Evolutionary conservation across 164 flowering plant species (phyloP).

Genomic region (Brasenia schreberi): DNA sequence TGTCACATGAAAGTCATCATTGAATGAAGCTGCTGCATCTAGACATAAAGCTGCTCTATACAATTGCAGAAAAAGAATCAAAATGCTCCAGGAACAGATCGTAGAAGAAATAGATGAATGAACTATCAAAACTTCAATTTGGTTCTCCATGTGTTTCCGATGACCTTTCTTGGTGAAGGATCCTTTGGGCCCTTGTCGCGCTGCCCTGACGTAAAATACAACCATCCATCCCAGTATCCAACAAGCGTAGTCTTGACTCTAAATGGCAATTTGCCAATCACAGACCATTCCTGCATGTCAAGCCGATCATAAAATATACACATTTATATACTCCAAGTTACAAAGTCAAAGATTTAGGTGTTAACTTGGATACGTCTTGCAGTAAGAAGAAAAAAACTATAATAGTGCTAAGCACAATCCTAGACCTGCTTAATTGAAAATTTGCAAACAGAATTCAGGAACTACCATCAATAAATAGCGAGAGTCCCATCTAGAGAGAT

Average conservation of each 20-base stretch:
- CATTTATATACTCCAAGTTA: too few relatives aligned
- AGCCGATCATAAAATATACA: too few relatives aligned
- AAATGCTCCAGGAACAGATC: background rate
- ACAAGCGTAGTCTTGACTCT: conserved; percentile 77
- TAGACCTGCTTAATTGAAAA: too few relatives aligned
- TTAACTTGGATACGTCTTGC: too few relatives aligned
- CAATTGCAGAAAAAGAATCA: background rate
- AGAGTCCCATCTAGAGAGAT: too few relatives aligned
- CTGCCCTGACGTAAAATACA: conserved; percentile 90
- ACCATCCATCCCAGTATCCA: conserved; percentile 82
- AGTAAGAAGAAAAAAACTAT: too few relatives aligned
- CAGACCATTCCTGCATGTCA: conserved; percentile 68
- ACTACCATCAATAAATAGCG: too few relatives aligned
- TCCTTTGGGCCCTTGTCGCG: conserved; percentile 84
- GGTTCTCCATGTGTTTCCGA: conserved; percentile 71
- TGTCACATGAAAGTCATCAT: background rate
- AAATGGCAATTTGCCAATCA: conserved; percentile 77
- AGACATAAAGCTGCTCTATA: background rate
- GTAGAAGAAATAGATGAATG: background rate
- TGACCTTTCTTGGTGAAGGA: conserved; percentile 68
- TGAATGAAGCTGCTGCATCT: too few relatives aligned
- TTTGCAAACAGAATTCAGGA: too few relatives aligned
- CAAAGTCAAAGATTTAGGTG: too few relatives aligned
- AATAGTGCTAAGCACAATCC: too few relatives aligned
- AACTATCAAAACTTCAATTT: conserved; percentile 35